phyloP scores from a whole-genome alignment of 1,284 basidiomycete genomes.

The Fomitopsis schrenkii region DNA sequence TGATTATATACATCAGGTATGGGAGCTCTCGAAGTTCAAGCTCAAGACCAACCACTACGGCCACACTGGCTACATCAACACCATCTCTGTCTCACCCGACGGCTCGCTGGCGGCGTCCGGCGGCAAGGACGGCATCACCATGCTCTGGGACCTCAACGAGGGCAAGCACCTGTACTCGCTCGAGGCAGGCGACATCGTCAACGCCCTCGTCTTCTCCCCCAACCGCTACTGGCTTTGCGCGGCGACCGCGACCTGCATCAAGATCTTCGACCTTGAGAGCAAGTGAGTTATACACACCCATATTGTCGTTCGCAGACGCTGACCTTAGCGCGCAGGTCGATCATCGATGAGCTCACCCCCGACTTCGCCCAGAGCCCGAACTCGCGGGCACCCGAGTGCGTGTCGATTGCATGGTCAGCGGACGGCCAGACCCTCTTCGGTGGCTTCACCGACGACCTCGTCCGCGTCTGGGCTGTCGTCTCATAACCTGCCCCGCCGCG shows the following conservation, averaged over 20 bases:
- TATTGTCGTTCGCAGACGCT: not conserved
- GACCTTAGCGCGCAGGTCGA: conserved; percentile 59
- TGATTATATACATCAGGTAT: conserved; percentile 63
- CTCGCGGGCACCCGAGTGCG: conserved; percentile 89
- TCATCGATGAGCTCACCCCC: conserved; percentile 98
- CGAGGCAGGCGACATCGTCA: conserved; percentile 98
- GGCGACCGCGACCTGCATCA: conserved; percentile 96
- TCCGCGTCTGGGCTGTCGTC: conserved; percentile 90
- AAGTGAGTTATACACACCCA: conserved; percentile 58
- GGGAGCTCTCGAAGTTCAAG: conserved; percentile 99
- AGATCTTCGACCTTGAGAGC: conserved; percentile 98
- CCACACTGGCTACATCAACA: conserved; percentile 99
- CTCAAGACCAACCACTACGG: conserved; percentile 99
- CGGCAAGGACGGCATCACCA: conserved; percentile 99
- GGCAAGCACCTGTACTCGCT: conserved; percentile 99
- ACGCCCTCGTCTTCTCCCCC: conserved; percentile 98
- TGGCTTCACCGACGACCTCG: conserved; percentile 89
- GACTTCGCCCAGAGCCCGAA: conserved; percentile 81
- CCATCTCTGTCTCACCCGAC: conserved; percentile 97
- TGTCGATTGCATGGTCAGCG: conserved; percentile 98
- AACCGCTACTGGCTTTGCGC: conserved; percentile 99
- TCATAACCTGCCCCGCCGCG: conserved; percentile 39
- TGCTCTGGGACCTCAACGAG: conserved; percentile 99
- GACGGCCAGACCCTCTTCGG: conserved; percentile 97
- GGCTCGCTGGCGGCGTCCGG: conserved; percentile 99